Evolutionary conservation across 129 eudicot species (phyloP).

Genomic region (Lactuca sativa): DNA sequence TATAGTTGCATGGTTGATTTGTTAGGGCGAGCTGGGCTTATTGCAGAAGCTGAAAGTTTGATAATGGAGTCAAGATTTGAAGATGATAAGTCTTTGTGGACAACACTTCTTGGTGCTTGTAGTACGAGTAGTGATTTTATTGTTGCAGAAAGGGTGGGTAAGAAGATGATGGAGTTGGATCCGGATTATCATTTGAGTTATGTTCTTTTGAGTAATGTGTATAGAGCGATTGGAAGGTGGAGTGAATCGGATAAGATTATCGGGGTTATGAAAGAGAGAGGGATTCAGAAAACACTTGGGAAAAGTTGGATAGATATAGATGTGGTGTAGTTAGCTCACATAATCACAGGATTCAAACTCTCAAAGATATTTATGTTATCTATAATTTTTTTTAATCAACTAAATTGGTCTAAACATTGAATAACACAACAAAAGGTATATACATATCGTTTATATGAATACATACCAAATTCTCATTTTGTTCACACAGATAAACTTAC

Average conservation of each 20-base stretch:
- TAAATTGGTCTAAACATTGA: no score
- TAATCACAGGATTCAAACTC: no score
- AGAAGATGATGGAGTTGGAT: slow-evolving; percentile 69
- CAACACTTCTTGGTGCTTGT: slow-evolving; percentile 86
- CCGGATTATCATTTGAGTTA: slow-evolving; percentile 80
- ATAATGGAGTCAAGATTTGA: slow-evolving; percentile 43
- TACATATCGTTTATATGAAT: no score
- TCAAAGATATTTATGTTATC: no score
- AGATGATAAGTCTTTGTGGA: slow-evolving; percentile 66
- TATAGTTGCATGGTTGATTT: slow-evolving; percentile 76
- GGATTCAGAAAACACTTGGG: slow-evolving; percentile 68
- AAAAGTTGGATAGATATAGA: slow-evolving; percentile 77
- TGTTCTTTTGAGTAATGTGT: slow-evolving; percentile 71
- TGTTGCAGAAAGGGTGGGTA: slow-evolving; percentile 79
- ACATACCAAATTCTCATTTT: background rate
- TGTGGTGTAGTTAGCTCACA: background rate
- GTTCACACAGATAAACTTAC: slow-evolving; percentile 24
- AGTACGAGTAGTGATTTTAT: slow-evolving; percentile 47
- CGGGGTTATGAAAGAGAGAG: slow-evolving; percentile 65
- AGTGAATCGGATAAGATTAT: slow-evolving; percentile 53
- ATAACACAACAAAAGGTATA: no score
- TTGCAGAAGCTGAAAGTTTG: slow-evolving; percentile 67
- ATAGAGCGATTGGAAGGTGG: slow-evolving; percentile 68
- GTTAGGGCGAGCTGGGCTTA: slow-evolving; percentile 69
- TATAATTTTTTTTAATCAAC: no score